These are phyloP conservation scores for Dendryphion nanum DNA, from an alignment of 2,329 filamentous ascomycete genomes.

Conservation along the genomic window DNA sequence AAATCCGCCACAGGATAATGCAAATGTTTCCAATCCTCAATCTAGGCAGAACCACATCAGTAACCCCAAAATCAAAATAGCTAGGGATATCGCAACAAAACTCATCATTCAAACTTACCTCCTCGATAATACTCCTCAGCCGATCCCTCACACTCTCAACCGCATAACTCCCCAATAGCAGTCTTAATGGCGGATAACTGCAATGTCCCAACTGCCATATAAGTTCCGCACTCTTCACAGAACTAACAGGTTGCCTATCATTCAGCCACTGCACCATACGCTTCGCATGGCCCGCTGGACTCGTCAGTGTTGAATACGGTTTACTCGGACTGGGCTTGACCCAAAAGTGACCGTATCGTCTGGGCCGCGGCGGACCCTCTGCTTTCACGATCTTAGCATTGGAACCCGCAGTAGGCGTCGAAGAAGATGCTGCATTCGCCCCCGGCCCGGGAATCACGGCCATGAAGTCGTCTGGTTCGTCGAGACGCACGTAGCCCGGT, in stretches of 20 bases:
- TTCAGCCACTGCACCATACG: slow-evolving; percentile 93
- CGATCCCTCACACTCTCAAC: slow-evolving; percentile 94
- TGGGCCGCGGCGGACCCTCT: slow-evolving; percentile 52
- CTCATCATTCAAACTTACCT: slow-evolving; percentile 58
- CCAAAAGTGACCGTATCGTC: slow-evolving; percentile 87
- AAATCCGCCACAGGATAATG: slow-evolving; percentile 56
- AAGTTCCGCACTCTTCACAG: slow-evolving; percentile 87
- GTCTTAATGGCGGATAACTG: slow-evolving; percentile 81
- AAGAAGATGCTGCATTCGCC: slow-evolving; percentile 26
- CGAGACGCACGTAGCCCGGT: slow-evolving; percentile 81
- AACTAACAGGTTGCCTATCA: slow-evolving; percentile 87
- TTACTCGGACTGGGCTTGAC: slow-evolving; percentile 77
- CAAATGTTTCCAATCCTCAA: slow-evolving; percentile 84
- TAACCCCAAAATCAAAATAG: slow-evolving; percentile 2
- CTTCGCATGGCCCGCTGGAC: slow-evolving; percentile 83
- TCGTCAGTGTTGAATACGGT: slow-evolving; percentile 73
- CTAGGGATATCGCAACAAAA: too few relatives aligned
- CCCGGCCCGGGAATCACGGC: slow-evolving; percentile 8
- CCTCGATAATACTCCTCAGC: slow-evolving; percentile 86
- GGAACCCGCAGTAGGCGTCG: slow-evolving; percentile 28
- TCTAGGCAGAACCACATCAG: slow-evolving; percentile 17
- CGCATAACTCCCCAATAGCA: slow-evolving; percentile 89
- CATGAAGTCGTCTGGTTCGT: slow-evolving; percentile 65
- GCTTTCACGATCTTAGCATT: too few relatives aligned
- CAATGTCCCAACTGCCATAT: slow-evolving; percentile 95